Evolutionary conservation across 805 yeast species (phyloP), one percentile per base, ranked within the genome.

Genomic region (Metschnikowia kunwiensis): DNA sequence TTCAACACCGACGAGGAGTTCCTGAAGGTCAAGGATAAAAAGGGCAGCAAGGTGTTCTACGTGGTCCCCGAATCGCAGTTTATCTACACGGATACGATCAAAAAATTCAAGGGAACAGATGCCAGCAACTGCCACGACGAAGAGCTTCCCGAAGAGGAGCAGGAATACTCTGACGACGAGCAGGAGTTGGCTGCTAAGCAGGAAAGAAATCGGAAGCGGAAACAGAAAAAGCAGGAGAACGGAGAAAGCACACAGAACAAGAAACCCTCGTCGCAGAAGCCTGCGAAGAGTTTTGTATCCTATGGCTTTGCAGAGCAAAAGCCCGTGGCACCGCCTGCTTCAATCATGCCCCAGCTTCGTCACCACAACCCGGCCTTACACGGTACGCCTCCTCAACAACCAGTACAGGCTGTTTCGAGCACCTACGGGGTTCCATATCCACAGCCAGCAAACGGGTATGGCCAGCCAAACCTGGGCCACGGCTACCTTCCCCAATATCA

Each of bases 111-210:
- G 52, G 98, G 97, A 16, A 82, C 88, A 1, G 98, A 93, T 64
- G 98, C 98, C 0, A 84, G 95, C 53, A 93, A 93, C 51, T 81
- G 86, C 58, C 83, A 86, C 56, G 98, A 93, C 58, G 97, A 93
- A 62, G 98, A 93, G 53, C 61, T 91, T 20, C 87, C 96, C 0
- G 88, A 80, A 49, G 94, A 85, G 20, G 97, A 93, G 57, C 95
- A 86, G 57, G 97, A 91, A 55, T 91, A 82, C 49, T 86, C 96
- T 1, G 97, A 93, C 57, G 97, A 93, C 59, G 97, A 91, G 55
- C 77, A 76, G 43, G 97, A 93, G 57, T 74, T 78, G 49, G 81
- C 76, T 23, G 76, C 75, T 29, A 89, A 83, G 54, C 75, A 73
- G 35, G 60, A 70, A 15, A 80, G 74, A 57, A 86, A 82, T 60